Base-by-base conservation (phyloP, 164 flowering plant species). In the Kalanchoe fedtschenkoi region DNA sequence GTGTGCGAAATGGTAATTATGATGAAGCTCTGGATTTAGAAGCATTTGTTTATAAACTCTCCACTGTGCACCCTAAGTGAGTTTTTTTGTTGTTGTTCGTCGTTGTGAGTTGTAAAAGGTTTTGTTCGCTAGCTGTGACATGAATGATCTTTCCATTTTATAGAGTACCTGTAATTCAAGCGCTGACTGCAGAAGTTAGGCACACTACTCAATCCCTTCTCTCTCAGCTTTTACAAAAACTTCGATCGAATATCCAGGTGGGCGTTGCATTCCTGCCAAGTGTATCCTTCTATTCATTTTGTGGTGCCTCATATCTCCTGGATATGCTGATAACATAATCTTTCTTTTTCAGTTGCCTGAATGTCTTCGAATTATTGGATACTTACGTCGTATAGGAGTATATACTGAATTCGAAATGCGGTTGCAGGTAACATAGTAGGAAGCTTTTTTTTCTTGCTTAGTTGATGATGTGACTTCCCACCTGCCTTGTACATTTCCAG, bases 11-110 rank as follows among this genome's bases (percentile, higher is more conserved):
- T 78, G 99, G 99, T 62, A 88, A 95, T 74, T 95, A 81, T 75
- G 99, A 91, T 65, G 99, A 95, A 73, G 99, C 99, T 73, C 96
- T 93, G 61, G 97, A 91, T 70, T 82, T 91, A 56, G 97, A 91
- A 77, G 88, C 99, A 58, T 91, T 75, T 82, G 96, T 86, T 65
- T 75, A 77, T 71, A 95, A 88, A 67, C 83, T 95, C 56, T 80
- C 93, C 39, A 82, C 96, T 32, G 77, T 91, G 96, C 97, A 91
- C 70, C 91, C 96, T 56, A 84, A 86, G 99, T 87, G 75, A 85
- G 96, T 77, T 46, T 60, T 19, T 19, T 38, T 51, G 6, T 32
- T n/a, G n/a, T n/a, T 51, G 39, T 51, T 43, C 44, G 58, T 65
- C 54, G 59, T 29, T n/a, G 16, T 14, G 34, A 41, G 6, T 42